A percentile compares a stretch with the other conserved stretches of the same genome.
Conservation (phyloP, 495 filamentous ascomycete genomes). For the Amniculicola lignicola region DNA sequence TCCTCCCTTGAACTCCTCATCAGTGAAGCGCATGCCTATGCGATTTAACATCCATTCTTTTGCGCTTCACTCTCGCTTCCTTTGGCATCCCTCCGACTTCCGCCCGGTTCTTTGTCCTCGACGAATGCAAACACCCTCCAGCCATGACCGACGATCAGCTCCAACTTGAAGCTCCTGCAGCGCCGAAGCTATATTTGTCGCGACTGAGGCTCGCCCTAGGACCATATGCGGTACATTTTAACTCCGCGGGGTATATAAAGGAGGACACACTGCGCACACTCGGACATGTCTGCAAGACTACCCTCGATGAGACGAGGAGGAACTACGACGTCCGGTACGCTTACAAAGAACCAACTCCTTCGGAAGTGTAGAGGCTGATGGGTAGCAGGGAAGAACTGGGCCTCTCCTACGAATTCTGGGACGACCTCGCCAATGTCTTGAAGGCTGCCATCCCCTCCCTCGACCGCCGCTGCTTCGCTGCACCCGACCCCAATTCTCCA, state of each 20-base stretch:
- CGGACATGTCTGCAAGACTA: conserved; percentile 37
- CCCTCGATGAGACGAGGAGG: conserved; percentile 33
- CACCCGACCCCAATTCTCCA: conserved; percentile 36
- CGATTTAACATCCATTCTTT: no score
- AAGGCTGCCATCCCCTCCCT: conserved; percentile 41
- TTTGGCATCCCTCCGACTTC: no score
- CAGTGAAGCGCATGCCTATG: no score
- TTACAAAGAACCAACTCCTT: not conserved
- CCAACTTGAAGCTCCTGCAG: conserved; percentile 1
- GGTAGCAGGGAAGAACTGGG: conserved; percentile 35
- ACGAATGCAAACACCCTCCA: no score
- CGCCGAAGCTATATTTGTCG: conserved; percentile 22
- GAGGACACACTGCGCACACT: conserved; percentile 38
- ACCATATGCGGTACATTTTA: conserved; percentile 42
- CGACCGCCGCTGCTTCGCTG: conserved; percentile 39
- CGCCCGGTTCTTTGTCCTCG: no score
- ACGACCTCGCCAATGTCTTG: conserved; percentile 36
- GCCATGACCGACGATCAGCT: conserved; percentile 5
- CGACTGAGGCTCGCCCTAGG: conserved; percentile 37
- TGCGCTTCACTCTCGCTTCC: no score
- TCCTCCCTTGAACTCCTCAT: no score
- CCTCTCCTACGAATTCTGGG: conserved; percentile 36
- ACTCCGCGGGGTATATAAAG: conserved; percentile 36
- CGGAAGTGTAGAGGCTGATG: not conserved
- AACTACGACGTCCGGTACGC: conserved; percentile 28